Evolutionary conservation across 2,329 filamentous ascomycete species (phyloP), one percentile per base, ranked within the genome.

Genomic region (Beauveria rudraprayagi): DNA sequence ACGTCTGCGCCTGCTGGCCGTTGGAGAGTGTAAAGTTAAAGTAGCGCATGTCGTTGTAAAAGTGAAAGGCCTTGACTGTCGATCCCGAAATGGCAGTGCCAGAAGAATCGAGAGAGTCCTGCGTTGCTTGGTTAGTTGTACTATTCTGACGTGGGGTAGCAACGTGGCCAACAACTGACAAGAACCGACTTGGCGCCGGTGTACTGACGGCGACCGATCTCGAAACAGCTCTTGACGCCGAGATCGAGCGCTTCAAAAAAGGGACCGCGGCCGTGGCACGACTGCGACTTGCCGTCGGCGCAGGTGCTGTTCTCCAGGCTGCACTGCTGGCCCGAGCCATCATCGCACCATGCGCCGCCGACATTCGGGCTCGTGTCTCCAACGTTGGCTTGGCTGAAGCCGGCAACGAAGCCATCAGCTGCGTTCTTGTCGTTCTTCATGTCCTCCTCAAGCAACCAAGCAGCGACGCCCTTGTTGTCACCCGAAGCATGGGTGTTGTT

Each of bases 381-480:
- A 22, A 96, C 91, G 65, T 88, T 96, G 11, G 92, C 85, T 72
- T 97, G 93, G 1, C 91, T 94, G 72, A 97, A 97, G 5, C 91
- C 93, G 3, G 92, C 92, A 1, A 97, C 90, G 67, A 96, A 96
- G 10, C 81, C 83, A 2, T 84, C 77, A 0, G 83, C 81, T 40
- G 86, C 85, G 19, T 76, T 78, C 1, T 77, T 69, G 19, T 84
- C 78, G n/a, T 72, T 74, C 2, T 76, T 71, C 54, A 88, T 80
- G 56, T 83, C 86, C 65, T 88, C 83, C 71, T 97, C 93, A 58
- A 97, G 87, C 14, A 96, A 77, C 70, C 88, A 89, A 0, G 92
- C 90, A 2, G 93, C 92, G 8, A 96, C 91, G 11, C 93, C 93
- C 76, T 97, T 97, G 77, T 97, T 97, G 73, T 97, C 93, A 19